Conservation (phyloP, 805 yeast species). For the Maudiozyma serrabonitensis region DNA sequence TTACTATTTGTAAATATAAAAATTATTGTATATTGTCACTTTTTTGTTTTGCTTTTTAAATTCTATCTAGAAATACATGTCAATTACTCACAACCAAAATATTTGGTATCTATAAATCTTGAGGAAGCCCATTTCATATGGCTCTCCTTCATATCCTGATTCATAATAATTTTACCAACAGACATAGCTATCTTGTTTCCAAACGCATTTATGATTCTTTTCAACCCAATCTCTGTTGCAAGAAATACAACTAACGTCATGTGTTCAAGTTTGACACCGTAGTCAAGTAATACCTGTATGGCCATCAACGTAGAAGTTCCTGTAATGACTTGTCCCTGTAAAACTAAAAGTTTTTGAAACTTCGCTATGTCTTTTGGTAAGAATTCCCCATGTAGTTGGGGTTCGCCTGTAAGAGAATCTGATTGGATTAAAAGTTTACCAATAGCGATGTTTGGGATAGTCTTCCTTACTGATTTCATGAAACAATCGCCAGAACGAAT, state of each 20-base stretch:
- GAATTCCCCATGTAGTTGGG: slow-evolving; percentile 75
- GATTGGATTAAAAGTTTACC: slow-evolving; percentile 86
- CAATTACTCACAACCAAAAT: slow-evolving; percentile 48
- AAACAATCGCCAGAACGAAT: slow-evolving; percentile 92
- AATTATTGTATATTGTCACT: neutral
- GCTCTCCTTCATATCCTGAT: slow-evolving; percentile 38
- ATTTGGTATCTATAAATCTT: slow-evolving; percentile 64
- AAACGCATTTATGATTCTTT: slow-evolving; percentile 67
- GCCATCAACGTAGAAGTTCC: slow-evolving; percentile 97
- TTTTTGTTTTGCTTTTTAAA: neutral
- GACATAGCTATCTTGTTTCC: slow-evolving; percentile 52
- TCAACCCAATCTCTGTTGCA: slow-evolving; percentile 70
- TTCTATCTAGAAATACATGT: too few species aligned
- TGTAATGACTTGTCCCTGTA: slow-evolving; percentile 81
- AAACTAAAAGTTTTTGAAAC: slow-evolving; percentile 44
- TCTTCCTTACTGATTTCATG: slow-evolving; percentile 63
- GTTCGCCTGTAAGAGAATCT: slow-evolving; percentile 86
- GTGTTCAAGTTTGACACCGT: slow-evolving; percentile 51
- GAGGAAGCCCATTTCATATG: slow-evolving; percentile 45
- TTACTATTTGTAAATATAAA: too few species aligned
- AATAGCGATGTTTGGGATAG: slow-evolving; percentile 66
- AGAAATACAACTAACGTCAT: slow-evolving; percentile 62
- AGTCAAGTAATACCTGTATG: slow-evolving; percentile 74
- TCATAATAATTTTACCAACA: slow-evolving; percentile 53
- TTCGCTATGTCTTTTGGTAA: slow-evolving; percentile 40